phyloP scores from a whole-genome alignment of 176 grass and related monocot genomes.

The Oryza coarctata region DNA sequence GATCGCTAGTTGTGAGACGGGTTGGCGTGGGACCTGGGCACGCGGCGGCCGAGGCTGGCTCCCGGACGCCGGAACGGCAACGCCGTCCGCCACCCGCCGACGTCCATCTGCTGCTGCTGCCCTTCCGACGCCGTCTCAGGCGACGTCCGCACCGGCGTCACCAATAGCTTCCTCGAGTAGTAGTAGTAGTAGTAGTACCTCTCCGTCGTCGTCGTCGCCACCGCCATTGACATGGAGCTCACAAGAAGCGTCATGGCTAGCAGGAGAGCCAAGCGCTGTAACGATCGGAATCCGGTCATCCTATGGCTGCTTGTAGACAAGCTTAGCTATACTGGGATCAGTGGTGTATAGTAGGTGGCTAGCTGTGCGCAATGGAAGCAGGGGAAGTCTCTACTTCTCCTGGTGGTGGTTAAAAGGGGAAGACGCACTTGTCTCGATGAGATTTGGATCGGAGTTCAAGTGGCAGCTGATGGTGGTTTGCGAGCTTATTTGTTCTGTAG shows the following conservation, averaged over 20 bases:
- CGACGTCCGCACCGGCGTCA: background rate
- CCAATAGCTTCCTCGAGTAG: conserved; percentile 18
- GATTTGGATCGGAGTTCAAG: conserved; percentile 1
- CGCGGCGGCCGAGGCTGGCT: conserved; percentile 25
- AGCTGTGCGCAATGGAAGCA: background rate
- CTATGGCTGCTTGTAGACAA: background rate
- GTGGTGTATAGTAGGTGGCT: background rate
- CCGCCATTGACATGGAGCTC: background rate
- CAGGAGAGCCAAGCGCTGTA: background rate
- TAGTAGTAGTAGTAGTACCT: background rate
- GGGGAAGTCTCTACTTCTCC: background rate
- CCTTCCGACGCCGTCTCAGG: background rate
- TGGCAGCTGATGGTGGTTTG: background rate
- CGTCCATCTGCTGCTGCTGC: conserved; percentile 28
- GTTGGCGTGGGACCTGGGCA: conserved; percentile 31
- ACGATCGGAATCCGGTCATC: conserved; percentile 10
- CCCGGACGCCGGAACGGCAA: background rate
- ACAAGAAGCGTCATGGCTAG: background rate
- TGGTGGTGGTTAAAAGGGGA: background rate
- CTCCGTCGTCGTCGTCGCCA: background rate
- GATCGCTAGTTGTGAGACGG: conserved; percentile 37
- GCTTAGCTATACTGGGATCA: background rate
- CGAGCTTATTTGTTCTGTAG: background rate
- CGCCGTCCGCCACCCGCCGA: background rate
- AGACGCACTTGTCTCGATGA: conserved; percentile 1